Evolutionary conservation across 139 green algal genomes (phyloP), one percentile per base, ranked within the genome.

Genomic region (Chlamydomonas applanata): DNA sequence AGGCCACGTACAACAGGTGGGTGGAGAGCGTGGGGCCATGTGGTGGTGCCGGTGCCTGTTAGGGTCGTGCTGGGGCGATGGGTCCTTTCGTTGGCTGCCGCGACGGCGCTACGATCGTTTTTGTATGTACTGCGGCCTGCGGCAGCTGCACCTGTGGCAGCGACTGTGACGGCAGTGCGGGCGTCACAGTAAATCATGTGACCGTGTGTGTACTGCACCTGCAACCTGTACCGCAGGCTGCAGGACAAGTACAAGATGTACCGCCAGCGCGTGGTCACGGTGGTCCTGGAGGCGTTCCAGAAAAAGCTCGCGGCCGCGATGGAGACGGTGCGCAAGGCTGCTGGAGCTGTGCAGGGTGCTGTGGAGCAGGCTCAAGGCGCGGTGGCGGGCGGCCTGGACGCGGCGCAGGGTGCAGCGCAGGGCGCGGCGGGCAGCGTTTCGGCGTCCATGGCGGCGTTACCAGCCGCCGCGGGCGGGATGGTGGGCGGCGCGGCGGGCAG

Each of bases 1-100:
- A 71, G 25, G 49, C 74, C 32, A 82, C 72, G 0, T 80, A 74
- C 40, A 65, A 24, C 32, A 73, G 73, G 73, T 79, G 63, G 1
- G 69, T 46, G 20, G 40, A 25, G 25, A 27, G 56, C 56, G 16
- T 63, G 56, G 7, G 44, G 3, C 24, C 27, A 68, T 68, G 60
- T 25, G 4, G 3, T 25, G 4, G 20, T 54, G 35, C 35, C 4
- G 22, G 20, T 29, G 34, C 63, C 22, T 54, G 63, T 56, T 2
- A 33, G 32, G 7, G 11, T 11, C 7, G 40, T 7, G 40, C 40
- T 49, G 40, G 7, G 7, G 40, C 40, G 40, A 49, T 19, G 40
- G 40, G 7, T 19, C 40, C 7, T 11, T 19, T 11, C 7, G 40
- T 11, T 19, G 40, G 40, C 7, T 49, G 40, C 40, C 7, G 40